Evolutionary conservation across 805 yeast genomes (phyloP).

Genomic region (Saturnispora hagleri): DNA sequence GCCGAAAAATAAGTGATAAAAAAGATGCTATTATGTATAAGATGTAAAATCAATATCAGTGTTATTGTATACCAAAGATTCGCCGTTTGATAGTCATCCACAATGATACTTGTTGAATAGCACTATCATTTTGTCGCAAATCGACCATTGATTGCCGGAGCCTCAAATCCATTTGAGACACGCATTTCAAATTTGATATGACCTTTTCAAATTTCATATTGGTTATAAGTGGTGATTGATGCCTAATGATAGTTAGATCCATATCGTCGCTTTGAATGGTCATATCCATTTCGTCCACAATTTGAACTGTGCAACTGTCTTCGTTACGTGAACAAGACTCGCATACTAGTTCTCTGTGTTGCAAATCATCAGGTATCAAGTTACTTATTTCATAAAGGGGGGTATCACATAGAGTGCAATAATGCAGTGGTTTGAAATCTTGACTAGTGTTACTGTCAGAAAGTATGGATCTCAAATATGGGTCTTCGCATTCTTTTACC

Average conservation of each 20-base stretch:
- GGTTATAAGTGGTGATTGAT: neutral
- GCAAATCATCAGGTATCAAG: slow-evolving; percentile 20
- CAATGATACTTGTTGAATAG: neutral
- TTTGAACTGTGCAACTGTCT: slow-evolving; percentile 2
- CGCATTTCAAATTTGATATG: slow-evolving; percentile 1
- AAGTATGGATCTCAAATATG: slow-evolving; percentile 25
- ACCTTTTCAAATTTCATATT: neutral
- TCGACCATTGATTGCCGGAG: slow-evolving; percentile 7
- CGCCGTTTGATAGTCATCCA: neutral
- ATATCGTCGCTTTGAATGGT: slow-evolving; percentile 5
- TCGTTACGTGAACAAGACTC: slow-evolving; percentile 39
- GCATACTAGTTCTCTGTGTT: slow-evolving; percentile 49
- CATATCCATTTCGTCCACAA: slow-evolving; percentile 6
- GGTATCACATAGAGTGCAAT: slow-evolving; percentile 62
- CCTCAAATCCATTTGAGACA: slow-evolving; percentile 2
- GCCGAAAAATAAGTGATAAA: neutral
- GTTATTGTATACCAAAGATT: neutral
- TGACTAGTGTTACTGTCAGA: neutral
- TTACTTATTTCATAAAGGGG: slow-evolving; percentile 57
- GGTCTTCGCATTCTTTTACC: slow-evolving; percentile 21
- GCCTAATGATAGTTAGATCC: neutral
- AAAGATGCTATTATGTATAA: slow-evolving; percentile 1
- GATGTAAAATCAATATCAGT: neutral
- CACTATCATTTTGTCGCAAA: neutral
- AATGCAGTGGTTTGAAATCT: slow-evolving; percentile 22